Base-by-base conservation (phyloP, 306 rosid genomes). In the Quercus suber region DNA sequence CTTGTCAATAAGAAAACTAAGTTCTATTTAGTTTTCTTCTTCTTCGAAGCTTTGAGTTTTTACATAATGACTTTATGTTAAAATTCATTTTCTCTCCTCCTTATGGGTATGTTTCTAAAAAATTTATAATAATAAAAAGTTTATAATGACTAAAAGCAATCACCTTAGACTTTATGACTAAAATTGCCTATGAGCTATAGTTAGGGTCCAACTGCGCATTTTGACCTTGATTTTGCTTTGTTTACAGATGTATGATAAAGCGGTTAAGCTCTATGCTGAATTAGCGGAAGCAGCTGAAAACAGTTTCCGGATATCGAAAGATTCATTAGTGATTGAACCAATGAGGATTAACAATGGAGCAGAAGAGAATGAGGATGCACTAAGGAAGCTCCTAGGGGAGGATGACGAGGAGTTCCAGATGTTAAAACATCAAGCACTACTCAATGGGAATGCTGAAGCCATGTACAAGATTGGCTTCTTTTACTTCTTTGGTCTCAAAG, bases 381-480 rank as follows among this genome's bases (percentile, higher is more conserved):
- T 93, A 55, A 89, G 97, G 83, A 95, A 90, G 84, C 91, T 91
- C 6, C 88, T 87, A 76, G 99, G 99, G 21, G 99, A 95, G 78
- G 98, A 95, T 73, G 99, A 93, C 6, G 98, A 91, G 61, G 99
- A 95, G 84, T 91, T 95, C 67, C 97, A 93, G 85, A 93, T 95
- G 73, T 84, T 95, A 37, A 97, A 95, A 86, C 91, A 95, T 80
- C 98, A 95, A 69, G 98, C 99, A 1, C 92, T 91, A 35, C 41
- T 35, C 88, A 93, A 93, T 80, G 99, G 98, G 63, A 91, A 88
- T 85, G 93, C 99, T 1, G 91, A 81, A 53, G 98, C 99, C 55
- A 93, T 93, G 99, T 93, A 95, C 76, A 96, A 82, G 83, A 81
- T 93, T 69, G 99, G 99, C 1, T 92, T 96, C 30, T 96, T 96